Percentiles rank a stretch among this genome's conserved stretches.
Evolutionary conservation across 257 asterid genomes (phyloP).

Genomic region (Verbena officinalis): DNA sequence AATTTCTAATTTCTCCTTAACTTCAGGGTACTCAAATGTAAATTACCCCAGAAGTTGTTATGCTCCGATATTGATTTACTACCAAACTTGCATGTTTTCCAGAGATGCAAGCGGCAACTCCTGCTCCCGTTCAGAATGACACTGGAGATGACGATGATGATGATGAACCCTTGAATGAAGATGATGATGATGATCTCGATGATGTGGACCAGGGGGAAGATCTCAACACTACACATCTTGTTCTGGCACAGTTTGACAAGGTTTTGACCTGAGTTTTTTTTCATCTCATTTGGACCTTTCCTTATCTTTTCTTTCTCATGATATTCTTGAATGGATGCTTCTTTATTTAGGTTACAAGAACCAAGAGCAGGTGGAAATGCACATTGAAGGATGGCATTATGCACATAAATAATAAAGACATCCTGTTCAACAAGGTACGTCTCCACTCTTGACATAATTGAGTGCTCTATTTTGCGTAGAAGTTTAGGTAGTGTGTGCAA

Average conservation of each 20-base stretch:
- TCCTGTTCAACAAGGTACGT: constrained; percentile 73
- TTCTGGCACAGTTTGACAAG: constrained; percentile 96
- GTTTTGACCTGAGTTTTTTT: constrained; percentile 29
- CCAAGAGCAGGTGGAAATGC: constrained; percentile 99
- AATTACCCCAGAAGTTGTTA: not conserved
- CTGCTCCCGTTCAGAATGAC: constrained; percentile 83
- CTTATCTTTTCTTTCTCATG: not conserved
- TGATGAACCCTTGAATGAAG: constrained; percentile 92
- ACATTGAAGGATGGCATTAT: constrained; percentile 89
- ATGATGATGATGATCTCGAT: constrained; percentile 90
- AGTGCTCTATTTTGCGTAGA: constrained; percentile 10
- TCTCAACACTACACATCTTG: constrained; percentile 77
- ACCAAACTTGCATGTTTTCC: constrained; percentile 28
- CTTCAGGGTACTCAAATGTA: no score
- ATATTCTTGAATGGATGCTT: constrained; percentile 6
- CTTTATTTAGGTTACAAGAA: constrained; percentile 75
- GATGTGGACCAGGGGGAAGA: constrained; percentile 91
- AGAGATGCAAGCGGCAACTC: constrained; percentile 91
- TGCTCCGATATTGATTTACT: constrained; percentile 21
- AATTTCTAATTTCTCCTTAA: no score
- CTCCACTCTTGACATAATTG: not conserved
- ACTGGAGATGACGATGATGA: constrained; percentile 74
- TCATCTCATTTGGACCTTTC: not conserved
- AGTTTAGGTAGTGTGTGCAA: no score
- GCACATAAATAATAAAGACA: constrained; percentile 93